A percentile compares a stretch with the other conserved stretches of the same genome.
These are phyloP conservation scores for Zygoascus meyerae DNA, from an alignment of 1,139 yeast genomes.

Conservation along the genomic window DNA sequence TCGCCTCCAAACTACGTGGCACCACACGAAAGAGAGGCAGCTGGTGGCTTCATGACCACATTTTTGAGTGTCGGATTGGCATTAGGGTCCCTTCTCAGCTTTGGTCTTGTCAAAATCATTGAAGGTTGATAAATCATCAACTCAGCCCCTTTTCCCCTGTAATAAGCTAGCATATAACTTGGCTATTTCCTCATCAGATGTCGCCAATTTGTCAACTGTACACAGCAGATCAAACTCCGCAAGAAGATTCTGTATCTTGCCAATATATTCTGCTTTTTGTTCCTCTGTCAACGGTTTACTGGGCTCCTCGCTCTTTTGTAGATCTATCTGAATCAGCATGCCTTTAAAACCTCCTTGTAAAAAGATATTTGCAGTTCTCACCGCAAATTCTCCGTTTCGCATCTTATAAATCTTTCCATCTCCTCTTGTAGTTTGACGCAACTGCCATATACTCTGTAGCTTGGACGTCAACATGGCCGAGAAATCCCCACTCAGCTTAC, in stretches of 20 bases:
- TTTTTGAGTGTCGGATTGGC: conserved; percentile 72
- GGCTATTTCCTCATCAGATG: conserved; percentile 7
- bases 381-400: conserved; percentile 31
- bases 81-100: conserved; percentile 69
- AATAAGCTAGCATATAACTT: conserved; percentile 8
- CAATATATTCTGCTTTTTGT: conserved; percentile 2
- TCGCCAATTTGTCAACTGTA: conserved; percentile 3
- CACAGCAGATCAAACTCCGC: conserved; percentile 5
- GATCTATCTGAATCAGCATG: conserved; percentile 51
- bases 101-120: conserved; percentile 46
- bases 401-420: conserved; percentile 59
- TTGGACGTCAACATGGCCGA: conserved; percentile 40
- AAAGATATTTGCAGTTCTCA: conserved; percentile 63
- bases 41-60: conserved; percentile 86
- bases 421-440: conserved; percentile 67
- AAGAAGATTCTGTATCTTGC: conserved; percentile 3
- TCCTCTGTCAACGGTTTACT: conserved; percentile 3
- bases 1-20: conserved; percentile 54
- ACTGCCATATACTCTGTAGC: conserved; percentile 65
- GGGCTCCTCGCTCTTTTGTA: conserved; percentile 5
- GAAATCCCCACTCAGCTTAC: conserved; percentile 31
- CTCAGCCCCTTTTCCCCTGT: conserved; percentile 6
- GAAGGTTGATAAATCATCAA: not conserved
- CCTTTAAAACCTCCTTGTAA: conserved; percentile 74
- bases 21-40: conserved; percentile 76